phyloP scores from a whole-genome alignment of 768 basidiomycete genomes.

The Phlebiopsis gigantea region DNA sequence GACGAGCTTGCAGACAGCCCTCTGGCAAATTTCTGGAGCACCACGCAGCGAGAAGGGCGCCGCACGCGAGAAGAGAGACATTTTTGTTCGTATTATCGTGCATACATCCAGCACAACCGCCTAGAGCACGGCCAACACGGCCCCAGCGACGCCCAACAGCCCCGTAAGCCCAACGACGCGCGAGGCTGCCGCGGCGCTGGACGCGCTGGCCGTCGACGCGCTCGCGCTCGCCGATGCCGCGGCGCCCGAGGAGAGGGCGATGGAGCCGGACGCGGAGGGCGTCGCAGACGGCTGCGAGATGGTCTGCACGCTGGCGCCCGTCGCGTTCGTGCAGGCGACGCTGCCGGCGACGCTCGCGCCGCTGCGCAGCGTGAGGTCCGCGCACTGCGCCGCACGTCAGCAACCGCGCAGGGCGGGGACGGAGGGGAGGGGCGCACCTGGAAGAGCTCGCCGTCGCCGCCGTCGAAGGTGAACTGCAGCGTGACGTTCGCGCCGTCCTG shows the following conservation, averaged over 20 bases:
- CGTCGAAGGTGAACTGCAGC: constrained; percentile 59
- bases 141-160: constrained; percentile 20
- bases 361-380: constrained; percentile 68
- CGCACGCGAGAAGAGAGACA: too few relatives aligned
- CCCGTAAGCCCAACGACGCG: constrained; percentile 11
- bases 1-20: too few relatives aligned
- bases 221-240: constrained; percentile 9
- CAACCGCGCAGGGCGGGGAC: background rate
- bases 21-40: too few relatives aligned
- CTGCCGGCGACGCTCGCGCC: constrained; percentile 44
- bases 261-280: background rate
- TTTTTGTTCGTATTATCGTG: too few relatives aligned
- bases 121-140: constrained; percentile 20
- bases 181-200: constrained; percentile 10
- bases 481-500: constrained; percentile 69
- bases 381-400: constrained; percentile 44
- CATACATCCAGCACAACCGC: too few relatives aligned
- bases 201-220: constrained; percentile 1
- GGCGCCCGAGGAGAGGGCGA: constrained; percentile 15
- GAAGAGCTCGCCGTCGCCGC: constrained; percentile 68
- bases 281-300: constrained; percentile 4
- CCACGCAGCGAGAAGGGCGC: too few relatives aligned
- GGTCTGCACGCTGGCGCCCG: constrained; percentile 13
- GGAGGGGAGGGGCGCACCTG: constrained; percentile 40
- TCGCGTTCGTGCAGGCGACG: constrained; percentile 31